phyloP scores from a whole-genome alignment of 805 yeast species.

The Nakazawaea ambrosiae region DNA sequence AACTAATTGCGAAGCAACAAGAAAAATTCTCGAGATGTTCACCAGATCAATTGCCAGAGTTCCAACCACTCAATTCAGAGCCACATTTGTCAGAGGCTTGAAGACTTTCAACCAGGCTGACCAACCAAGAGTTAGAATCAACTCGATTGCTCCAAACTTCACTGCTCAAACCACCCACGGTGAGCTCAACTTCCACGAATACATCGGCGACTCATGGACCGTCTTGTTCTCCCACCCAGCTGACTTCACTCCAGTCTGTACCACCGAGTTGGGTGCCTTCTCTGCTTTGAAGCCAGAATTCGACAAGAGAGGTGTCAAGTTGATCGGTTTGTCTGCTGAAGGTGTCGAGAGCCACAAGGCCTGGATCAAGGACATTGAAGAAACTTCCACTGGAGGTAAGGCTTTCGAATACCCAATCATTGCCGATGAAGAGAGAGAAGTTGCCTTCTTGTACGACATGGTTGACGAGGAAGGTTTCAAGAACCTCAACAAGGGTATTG shows the following conservation, averaged over 20 bases:
- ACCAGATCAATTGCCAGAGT: constrained; percentile 13
- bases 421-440: constrained; percentile 81
- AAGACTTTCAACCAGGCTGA: constrained; percentile 21
- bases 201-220: constrained; percentile 80
- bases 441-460: constrained; percentile 81
- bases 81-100: constrained; percentile 20
- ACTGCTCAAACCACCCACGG: constrained; percentile 78
- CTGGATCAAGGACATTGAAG: constrained; percentile 92
- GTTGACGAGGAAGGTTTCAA: constrained; percentile 80
- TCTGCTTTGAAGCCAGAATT: constrained; percentile 86
- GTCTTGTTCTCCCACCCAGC: constrained; percentile 92
- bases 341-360: constrained; percentile 69
- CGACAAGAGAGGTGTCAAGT: constrained; percentile 74
- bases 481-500: constrained; percentile 65
- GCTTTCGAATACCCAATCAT: constrained; percentile 83
- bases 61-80: constrained; percentile 17
- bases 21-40: constrained; percentile 12
- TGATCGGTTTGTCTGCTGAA: constrained; percentile 88
- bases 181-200: constrained; percentile 79
- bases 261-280: constrained; percentile 93
- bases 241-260: constrained; percentile 95
- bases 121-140: constrained; percentile 53
- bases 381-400: constrained; percentile 60
- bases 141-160: constrained; percentile 80
- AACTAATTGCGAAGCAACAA: no score